Evolutionary conservation across 805 yeast species (phyloP).

Genomic region (Suhomyces tanzawaensis): DNA sequence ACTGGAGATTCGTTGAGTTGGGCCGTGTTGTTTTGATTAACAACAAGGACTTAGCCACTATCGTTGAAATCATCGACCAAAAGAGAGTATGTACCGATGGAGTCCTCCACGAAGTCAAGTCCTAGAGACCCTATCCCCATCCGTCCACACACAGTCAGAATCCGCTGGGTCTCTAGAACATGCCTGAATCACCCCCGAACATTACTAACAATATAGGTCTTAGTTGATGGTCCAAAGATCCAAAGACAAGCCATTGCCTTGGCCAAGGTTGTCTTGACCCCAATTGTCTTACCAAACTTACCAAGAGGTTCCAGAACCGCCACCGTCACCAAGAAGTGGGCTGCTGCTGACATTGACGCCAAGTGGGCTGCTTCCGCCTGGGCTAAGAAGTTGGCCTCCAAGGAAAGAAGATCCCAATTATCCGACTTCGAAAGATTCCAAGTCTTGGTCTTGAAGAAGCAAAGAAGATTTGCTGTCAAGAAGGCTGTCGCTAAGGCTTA

Average conservation of each 20-base stretch:
- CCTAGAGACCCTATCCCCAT: neutral
- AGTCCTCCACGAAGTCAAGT: too few species aligned
- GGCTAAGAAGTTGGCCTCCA: conserved; percentile 98
- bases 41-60: conserved; percentile 90
- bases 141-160: too few species aligned
- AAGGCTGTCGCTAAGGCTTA: conserved; percentile 97
- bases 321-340: conserved; percentile 88
- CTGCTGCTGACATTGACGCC: conserved; percentile 79
- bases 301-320: conserved; percentile 95
- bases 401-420: conserved; percentile 88
- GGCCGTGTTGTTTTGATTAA: conserved; percentile 95
- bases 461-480: conserved; percentile 91
- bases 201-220: conserved; percentile 40
- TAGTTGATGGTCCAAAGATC: conserved; percentile 95
- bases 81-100: conserved; percentile 69
- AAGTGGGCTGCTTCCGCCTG: conserved; percentile 93
- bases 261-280: conserved; percentile 88
- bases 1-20: conserved; percentile 99
- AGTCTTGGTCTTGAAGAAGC: conserved; percentile 95
- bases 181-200: too few species aligned
- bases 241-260: conserved; percentile 90
- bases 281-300: conserved; percentile 76
- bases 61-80: conserved; percentile 99
- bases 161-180: neutral
- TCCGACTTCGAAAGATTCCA: conserved; percentile 99